These are phyloP conservation scores for Schizothecium vesticola DNA, from an alignment of 495 filamentous ascomycete genomes.

Conservation along the genomic window DNA sequence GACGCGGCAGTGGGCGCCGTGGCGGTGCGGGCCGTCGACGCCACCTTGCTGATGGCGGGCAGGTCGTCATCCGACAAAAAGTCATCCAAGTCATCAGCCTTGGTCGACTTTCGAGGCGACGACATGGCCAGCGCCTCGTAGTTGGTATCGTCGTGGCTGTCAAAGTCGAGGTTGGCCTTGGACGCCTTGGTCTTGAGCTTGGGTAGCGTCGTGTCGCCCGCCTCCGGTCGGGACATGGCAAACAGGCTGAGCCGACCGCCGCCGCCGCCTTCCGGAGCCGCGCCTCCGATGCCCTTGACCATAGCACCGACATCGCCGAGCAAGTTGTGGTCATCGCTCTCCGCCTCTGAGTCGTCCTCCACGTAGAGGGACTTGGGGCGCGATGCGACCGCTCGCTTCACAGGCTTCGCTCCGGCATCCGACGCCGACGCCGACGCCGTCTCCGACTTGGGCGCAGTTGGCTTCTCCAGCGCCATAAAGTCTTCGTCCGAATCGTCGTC, in stretches of 20 bases:
- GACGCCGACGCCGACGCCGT: constrained; percentile 14
- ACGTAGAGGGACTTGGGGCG: constrained; percentile 38
- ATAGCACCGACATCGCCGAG: constrained; percentile 81
- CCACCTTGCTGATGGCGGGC: constrained; percentile 34
- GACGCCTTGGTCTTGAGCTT: constrained; percentile 50
- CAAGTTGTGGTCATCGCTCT: constrained; percentile 55
- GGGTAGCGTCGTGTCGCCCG: constrained; percentile 35
- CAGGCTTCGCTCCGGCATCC: constrained; percentile 25
- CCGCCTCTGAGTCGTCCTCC: constrained; percentile 36
- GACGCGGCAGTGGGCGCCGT: constrained; percentile 33
- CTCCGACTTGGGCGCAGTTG: constrained; percentile 20
- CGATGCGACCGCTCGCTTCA: constrained; percentile 35
- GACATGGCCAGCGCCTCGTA: constrained; percentile 72
- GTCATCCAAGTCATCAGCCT: constrained; percentile 57
- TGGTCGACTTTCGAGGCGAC: constrained; percentile 46
- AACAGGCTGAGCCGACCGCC: constrained; percentile 61
- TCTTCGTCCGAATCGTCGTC: constrained; percentile 43
- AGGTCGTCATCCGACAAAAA: constrained; percentile 58
- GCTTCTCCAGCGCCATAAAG: constrained; percentile 27
- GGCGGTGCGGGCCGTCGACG: constrained; percentile 31
- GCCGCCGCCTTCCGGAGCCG: constrained; percentile 34
- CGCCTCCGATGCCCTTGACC: constrained; percentile 79
- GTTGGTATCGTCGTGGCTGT: constrained; percentile 73
- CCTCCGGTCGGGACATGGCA: constrained; percentile 63
- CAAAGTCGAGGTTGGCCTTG: constrained; percentile 48